These are phyloP conservation scores for Jamesozyma piceae DNA, from an alignment of 805 yeast genomes.

Conservation along the genomic window DNA sequence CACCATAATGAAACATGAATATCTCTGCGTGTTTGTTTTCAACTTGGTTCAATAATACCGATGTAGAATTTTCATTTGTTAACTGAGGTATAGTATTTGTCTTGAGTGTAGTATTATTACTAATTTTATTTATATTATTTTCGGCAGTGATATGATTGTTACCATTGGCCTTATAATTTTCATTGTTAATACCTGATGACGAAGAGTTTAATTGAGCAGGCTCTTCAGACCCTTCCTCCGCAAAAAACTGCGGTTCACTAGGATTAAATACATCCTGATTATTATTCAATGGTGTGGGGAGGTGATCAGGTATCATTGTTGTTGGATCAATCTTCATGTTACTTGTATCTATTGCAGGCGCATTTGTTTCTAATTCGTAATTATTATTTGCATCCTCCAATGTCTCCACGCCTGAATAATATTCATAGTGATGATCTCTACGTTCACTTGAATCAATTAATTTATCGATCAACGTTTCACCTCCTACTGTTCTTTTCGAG, in stretches of 20 bases:
- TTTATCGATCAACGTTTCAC: constrained; percentile 53
- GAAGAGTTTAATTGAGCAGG: background rate
- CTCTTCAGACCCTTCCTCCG: constrained; percentile 29
- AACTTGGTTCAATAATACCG: constrained; percentile 1
- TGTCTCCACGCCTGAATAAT: constrained; percentile 66
- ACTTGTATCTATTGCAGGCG: constrained; percentile 8
- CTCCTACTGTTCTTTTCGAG: constrained; percentile 33
- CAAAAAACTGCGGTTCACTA: constrained; percentile 84
- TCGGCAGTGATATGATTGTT: background rate
- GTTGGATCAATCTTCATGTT: constrained; percentile 9
- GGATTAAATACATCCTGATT: constrained; percentile 68
- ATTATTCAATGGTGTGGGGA: constrained; percentile 21
- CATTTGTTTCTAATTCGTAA: constrained; percentile 29
- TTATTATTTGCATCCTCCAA: constrained; percentile 45
- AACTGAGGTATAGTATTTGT: background rate
- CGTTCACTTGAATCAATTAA: constrained; percentile 74
- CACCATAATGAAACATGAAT: constrained; percentile 85
- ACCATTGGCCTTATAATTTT: background rate
- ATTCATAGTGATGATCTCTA: constrained; percentile 86
- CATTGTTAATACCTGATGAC: background rate
- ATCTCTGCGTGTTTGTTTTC: constrained; percentile 61
- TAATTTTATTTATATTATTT: background rate
- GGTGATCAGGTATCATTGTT: constrained; percentile 18
- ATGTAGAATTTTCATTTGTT: background rate
- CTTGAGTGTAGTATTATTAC: background rate